Evolutionary conservation across 305 asterid species (phyloP), one percentile per base, ranked within the genome.

Genomic region (Rubia balearica): DNA sequence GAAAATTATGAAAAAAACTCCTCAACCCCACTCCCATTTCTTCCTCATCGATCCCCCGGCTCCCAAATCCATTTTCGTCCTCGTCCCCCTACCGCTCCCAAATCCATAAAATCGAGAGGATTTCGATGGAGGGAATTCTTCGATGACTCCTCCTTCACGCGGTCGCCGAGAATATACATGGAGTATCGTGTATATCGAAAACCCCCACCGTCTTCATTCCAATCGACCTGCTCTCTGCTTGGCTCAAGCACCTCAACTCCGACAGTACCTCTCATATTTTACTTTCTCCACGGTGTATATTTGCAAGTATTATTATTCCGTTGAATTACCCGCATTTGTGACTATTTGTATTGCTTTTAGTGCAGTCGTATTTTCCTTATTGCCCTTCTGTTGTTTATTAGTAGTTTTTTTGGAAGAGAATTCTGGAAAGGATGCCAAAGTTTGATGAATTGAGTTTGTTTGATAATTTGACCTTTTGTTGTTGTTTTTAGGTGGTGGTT

Each of bases 41-140:
- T 27, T 27, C 30, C 30, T 0, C 30, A 27, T 27, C 30, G 30
- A 27, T 27, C 30, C 30, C 30, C 30, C 30, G 30, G 30, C 30
- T 27, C 30, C 30, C 30, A 27, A 27, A 27, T 27, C 30, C 30
- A 27, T 27, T 27, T 27, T 27, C 2, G 30, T 27, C 30, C 30
- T 27, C 30, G 30, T 27, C 30, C 30, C 30, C 30, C 30, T 27
- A 27, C 30, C 1, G 30, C 30, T 27, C 30, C 30, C 30, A 27
- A 27, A 27, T 27, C 30, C 96, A 92, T 70, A 96, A 92, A 78
- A 85, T 90, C 19, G 98, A 92, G 81, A 87, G 85, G 42, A 81
- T 87, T n/a, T 85, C 91, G 6, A 81, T 90, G 73, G n/a, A n/a
- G 84, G 41, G 97, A 90, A 71, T 93, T 93, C 77, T 90, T 93